A percentile compares a stretch with the other conserved stretches of the same genome.
Conservation (phyloP, 345 rosid genomes). For the Garcia nutans region DNA sequence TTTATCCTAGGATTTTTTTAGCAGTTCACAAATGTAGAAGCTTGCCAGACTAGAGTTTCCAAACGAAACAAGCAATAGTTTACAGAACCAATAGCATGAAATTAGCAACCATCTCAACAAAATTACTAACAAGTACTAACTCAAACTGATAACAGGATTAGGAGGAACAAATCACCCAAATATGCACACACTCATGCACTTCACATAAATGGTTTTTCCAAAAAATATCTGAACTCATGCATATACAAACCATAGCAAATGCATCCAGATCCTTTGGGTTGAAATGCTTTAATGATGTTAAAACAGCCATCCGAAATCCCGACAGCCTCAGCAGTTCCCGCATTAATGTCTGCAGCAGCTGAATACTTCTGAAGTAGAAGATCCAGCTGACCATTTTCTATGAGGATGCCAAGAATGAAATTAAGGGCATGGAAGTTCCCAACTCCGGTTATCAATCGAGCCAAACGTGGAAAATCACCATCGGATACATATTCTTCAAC, state of each 20-base stretch:
- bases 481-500: conserved; percentile 91
- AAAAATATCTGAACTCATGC: neutral
- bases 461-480: conserved; percentile 94
- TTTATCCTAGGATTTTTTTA: neutral
- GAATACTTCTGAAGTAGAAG: conserved; percentile 91
- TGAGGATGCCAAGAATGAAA: conserved; percentile 91
- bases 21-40: neutral
- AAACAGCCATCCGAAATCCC: conserved; percentile 96
- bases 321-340: conserved; percentile 80
- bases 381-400: conserved; percentile 92
- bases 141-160: too few species aligned
- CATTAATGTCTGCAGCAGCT: conserved; percentile 78
- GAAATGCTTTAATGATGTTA: conserved; percentile 90
- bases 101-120: neutral
- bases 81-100: neutral
- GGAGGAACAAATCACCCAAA: neutral
- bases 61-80: neutral
- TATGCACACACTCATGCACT: neutral
- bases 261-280: conserved; percentile 88
- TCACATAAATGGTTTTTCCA: conserved; percentile 6
- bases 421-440: conserved; percentile 94
- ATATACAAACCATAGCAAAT: conserved; percentile 71
- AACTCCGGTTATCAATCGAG: conserved; percentile 91
- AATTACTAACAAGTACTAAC: too few species aligned
- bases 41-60: neutral